A percentile compares a stretch with the other conserved stretches of the same genome.
These are phyloP conservation scores for Kregervanrija pseudodelftensis DNA, from an alignment of 805 yeast species.

Conservation along the genomic window DNA sequence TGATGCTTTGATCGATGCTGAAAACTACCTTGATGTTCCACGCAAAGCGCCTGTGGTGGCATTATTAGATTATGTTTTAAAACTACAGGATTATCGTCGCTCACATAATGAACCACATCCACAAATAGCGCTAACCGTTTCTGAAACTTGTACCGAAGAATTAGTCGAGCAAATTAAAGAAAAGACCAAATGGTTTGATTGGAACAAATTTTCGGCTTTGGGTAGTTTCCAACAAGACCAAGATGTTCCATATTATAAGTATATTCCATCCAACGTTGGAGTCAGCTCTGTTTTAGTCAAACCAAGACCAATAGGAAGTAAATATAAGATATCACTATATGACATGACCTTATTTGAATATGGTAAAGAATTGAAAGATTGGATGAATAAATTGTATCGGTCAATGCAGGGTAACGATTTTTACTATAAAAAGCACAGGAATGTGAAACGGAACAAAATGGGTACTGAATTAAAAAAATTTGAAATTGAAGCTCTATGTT, in stretches of 20 bases:
- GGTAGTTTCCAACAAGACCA: constrained; percentile 19
- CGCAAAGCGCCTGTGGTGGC: constrained; percentile 24
- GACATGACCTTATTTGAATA: constrained; percentile 23
- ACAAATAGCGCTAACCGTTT: constrained; percentile 22
- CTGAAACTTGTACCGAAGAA: constrained; percentile 29
- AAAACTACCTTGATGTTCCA: constrained; percentile 10
- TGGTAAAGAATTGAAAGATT: constrained; percentile 13
- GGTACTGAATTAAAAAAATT: constrained; percentile 12
- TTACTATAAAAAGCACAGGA: constrained; percentile 18
- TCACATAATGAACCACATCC: constrained; percentile 27
- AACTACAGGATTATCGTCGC: constrained; percentile 26
- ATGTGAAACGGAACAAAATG: constrained; percentile 15
- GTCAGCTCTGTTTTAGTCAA: constrained; percentile 18
- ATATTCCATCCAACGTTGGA: constrained; percentile 17
- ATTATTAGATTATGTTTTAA: constrained; percentile 25
- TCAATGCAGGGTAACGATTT: constrained; percentile 16
- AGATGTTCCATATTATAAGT: constrained; percentile 16
- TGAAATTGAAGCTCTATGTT: constrained; percentile 19
- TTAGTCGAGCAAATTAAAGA: constrained; percentile 45
- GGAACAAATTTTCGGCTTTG: constrained; percentile 23
- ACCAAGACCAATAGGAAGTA: constrained; percentile 13
- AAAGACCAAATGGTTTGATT: constrained; percentile 42
- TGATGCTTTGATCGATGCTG: constrained; percentile 23
- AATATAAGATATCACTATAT: constrained; percentile 15
- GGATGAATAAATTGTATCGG: constrained; percentile 19